Base-by-base conservation (phyloP, 2,329 filamentous ascomycete species). In the Fusarium sp. region DNA sequence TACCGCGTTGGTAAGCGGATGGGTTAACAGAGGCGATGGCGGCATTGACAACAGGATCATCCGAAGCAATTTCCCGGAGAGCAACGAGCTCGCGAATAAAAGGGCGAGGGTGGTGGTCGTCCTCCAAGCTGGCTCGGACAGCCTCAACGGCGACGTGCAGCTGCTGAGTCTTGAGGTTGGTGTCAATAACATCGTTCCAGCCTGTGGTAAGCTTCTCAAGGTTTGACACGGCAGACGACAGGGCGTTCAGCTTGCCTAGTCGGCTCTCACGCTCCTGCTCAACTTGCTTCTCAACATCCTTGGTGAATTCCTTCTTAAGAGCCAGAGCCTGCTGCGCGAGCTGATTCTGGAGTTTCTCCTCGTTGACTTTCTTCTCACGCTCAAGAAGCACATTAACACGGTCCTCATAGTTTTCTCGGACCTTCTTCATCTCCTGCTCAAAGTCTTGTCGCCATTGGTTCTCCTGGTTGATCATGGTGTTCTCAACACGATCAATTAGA, bases 1-100 rank as follows among this genome's bases (percentile, higher is more conserved):
- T 91, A 67, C 96, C 96, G 63, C 92, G 92, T 85, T 98, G 96
- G 86, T 99, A 99, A 26, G 96, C 94, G 17, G 90, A 87, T 7
- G 96, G 96, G 86, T 97, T 97, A 83, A 99, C 97, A 36, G 95
- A 97, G n/a, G 94, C 93, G 78, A 99, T 97, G 68, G 96, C 96
- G 8, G 96, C 96, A 77, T 94, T 92, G 69, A 99, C 94, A 11
- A 98, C 93, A 2, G 93, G 86, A 81, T 98, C 94, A 58, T 94
- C 93, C 36, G 89, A 88, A 8, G 94, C 94, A 76, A 98, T 94
- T 83, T 98, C 95, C 85, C 98, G 98, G 63, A 99, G 90, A 8
- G 96, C 96, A 26, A 97, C 94, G 20, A 99, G 91, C 85, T 99
- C 96, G 72, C 92, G 91, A 79, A 98, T 90, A 82, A 99, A 99